Evolutionary conservation across 352 stramenopile species (phyloP), one percentile per base, ranked within the genome.

Genomic region (Blastocystis hominis): DNA sequence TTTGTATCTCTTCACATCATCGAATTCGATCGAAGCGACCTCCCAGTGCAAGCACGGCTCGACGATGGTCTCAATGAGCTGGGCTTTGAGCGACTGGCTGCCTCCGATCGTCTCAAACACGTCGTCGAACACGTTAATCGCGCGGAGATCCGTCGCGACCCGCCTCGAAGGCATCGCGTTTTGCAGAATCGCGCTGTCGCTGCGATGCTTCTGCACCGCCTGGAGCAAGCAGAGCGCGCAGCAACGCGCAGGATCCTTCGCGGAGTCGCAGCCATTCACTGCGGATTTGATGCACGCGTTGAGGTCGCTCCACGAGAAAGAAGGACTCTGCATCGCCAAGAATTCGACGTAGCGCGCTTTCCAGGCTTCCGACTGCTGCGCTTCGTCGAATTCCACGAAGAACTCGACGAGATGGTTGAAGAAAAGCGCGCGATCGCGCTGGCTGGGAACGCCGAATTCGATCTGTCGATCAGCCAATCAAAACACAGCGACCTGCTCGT

Each of bases 21-120:
- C 53, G 5, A 38, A 9, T 3, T 24, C 13, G 9, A n/a, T 66
- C 0, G 17, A 34, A 15, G 20, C 3, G 1, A 63, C 70, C 30
- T 80, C 38, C 70, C 44, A 64, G 15, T 80, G 70, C 50, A 80
- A 63, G 50, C 70, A 80, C 42, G 70, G 70, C 36, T 80, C 42
- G 20, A 80, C 50, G 30, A 80, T 62, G 15, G 24, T 61, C 34
- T 80, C 70, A 20, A 64, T 40, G 2, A 80, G 24, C 24, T 40
- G 40, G 17, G 46, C 20, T 46, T 80, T 80, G 10, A 80, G 34
- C 13, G 30, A 15, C 9, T 24, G n/a, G 30, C 63, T 80, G 15
- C 70, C 70, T 66, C 70, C 70, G 42, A 80, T 80, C 2, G 50
- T 30, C 24, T 42, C 30, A n/a, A 80, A 80, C 3, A 20, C n/a